A percentile compares a stretch with the other conserved stretches of the same genome.
phyloP scores from a whole-genome alignment of 306 rosid species.

The Trifolium fragiferum region DNA sequence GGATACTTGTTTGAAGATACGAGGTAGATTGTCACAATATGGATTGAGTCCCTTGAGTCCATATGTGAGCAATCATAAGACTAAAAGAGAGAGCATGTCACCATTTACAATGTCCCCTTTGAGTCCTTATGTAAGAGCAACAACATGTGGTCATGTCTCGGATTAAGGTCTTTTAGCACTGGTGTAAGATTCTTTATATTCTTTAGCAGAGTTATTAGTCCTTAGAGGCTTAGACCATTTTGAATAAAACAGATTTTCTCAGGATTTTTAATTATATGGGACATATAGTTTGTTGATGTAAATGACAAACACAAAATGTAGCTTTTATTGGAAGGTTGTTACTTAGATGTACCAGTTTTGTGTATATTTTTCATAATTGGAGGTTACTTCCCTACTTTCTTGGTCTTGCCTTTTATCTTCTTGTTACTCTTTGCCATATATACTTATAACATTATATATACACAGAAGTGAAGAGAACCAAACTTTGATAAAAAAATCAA shows the following conservation, averaged over 20 bases:
- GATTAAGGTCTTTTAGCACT: constrained; percentile 39
- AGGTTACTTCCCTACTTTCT: background rate
- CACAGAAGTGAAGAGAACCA: too few species aligned
- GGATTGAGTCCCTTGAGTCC: constrained; percentile 47
- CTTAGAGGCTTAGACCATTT: constrained; percentile 37
- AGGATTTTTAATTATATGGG: background rate
- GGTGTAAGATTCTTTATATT: background rate
- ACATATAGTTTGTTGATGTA: background rate
- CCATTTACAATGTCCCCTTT: constrained; percentile 38
- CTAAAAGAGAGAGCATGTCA: constrained; percentile 46
- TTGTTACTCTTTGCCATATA: background rate
- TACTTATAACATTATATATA: background rate
- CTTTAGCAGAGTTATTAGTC: constrained; percentile 34
- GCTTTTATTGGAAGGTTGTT: constrained; percentile 35
- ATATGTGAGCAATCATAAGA: background rate
- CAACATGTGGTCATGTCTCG: constrained; percentile 48
- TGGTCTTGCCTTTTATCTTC: constrained; percentile 1
- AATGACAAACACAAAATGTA: constrained; percentile 25
- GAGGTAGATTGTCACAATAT: constrained; percentile 36
- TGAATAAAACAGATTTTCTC: constrained; percentile 17
- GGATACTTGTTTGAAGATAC: constrained; percentile 17
- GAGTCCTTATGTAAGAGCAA: constrained; percentile 32
- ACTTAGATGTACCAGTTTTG: constrained; percentile 25
- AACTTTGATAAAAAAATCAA: too few species aligned
- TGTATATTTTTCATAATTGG: constrained; percentile 15